Base-by-base conservation (phyloP, 441 rosid genomes). In the Adansonia gregorii region DNA sequence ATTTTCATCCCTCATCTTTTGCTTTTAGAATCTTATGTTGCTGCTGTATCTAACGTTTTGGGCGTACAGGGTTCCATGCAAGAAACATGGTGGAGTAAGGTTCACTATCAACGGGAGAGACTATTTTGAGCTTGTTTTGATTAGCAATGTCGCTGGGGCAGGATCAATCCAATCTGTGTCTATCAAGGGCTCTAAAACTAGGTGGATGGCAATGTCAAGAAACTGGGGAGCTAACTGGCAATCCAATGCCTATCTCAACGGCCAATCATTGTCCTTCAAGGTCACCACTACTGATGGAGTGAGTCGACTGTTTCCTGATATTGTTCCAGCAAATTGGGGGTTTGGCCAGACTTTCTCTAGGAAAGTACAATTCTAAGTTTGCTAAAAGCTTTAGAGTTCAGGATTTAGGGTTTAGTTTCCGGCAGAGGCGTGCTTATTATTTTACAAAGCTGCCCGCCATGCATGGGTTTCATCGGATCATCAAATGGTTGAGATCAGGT, bases 141-240 rank as follows among this genome's bases (percentile, higher is more conserved):
- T 91, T 61, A 81, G 80, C 43, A 89, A 91, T 1, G 88, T 91
- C 6, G 95, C 81, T 39, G 92, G 87, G 61, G 89, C 82, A 20
- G 95, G 95, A 68, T 87, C 95, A 0, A 79, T 91, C 24, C 67
- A 74, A 74, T 83, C 89, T 0, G 88, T 87, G 0, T 88, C 87
- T 6, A 84, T 91, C 61, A 89, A 88, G 81, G 93, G 93, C 14
- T 81, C 92, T 12, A 88, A 79, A 61, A 88, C 89, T 0, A 85
- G 82, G n/a, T 91, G 93, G 95, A 79, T 79, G 81, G 77, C 91
- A 2, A 89, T 88, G 93, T 89, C 93, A 8, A 86, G 92, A 43
- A 91, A 91, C 75, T 88, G 95, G 95, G 95, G 95, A 56, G 88
- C 93, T 43, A 89, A 91, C 59, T 91, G 95, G 95, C 95, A 91